These are phyloP conservation scores for Byssochlamys sp. DNA, from an alignment of 2,329 filamentous ascomycete species.

Conservation along the genomic window DNA sequence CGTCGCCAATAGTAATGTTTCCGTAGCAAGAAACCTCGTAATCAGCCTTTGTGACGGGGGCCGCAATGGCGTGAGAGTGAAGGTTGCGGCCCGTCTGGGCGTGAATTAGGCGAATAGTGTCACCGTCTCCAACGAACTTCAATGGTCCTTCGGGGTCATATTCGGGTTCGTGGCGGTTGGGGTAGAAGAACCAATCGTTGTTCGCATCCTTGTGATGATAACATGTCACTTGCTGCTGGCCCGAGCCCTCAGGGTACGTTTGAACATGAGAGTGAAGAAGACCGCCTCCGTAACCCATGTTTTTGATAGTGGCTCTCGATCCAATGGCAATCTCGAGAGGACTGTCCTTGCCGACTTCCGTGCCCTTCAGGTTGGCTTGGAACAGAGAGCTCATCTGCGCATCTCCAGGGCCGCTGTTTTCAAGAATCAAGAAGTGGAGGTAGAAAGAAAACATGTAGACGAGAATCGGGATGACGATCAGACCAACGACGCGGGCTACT, in stretches of 20 bases:
- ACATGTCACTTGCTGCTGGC: conserved; percentile 94
- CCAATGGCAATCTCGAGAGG: conserved; percentile 85
- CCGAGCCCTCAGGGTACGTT: conserved; percentile 86
- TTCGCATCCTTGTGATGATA: conserved; percentile 99
- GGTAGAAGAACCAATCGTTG: conserved; percentile 99
- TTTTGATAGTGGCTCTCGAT: conserved; percentile 87
- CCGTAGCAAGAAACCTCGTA: conserved; percentile 93
- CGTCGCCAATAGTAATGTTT: conserved; percentile 87
- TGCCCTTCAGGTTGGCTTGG: conserved; percentile 90
- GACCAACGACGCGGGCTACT: conserved; percentile 66
- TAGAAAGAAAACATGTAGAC: conserved; percentile 96
- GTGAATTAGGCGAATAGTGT: conserved; percentile 78
- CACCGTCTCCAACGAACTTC: conserved; percentile 65
- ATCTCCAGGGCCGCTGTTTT: conserved; percentile 88
- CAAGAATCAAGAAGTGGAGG: conserved; percentile 84
- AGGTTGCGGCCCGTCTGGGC: conserved; percentile 93
- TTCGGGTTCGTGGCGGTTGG: conserved; percentile 67
- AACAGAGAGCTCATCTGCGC: conserved; percentile 99
- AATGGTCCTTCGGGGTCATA: conserved; percentile 64
- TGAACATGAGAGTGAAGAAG: conserved; percentile 93
- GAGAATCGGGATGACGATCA: conserved; percentile 78
- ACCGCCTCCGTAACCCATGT: conserved; percentile 97
- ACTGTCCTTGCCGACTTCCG: conserved; percentile 86
- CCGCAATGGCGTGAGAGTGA: conserved; percentile 83
- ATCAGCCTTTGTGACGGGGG: conserved; percentile 79